Base-by-base conservation (phyloP, 257 asterid genomes). In the Haberlea rhodopensis region DNA sequence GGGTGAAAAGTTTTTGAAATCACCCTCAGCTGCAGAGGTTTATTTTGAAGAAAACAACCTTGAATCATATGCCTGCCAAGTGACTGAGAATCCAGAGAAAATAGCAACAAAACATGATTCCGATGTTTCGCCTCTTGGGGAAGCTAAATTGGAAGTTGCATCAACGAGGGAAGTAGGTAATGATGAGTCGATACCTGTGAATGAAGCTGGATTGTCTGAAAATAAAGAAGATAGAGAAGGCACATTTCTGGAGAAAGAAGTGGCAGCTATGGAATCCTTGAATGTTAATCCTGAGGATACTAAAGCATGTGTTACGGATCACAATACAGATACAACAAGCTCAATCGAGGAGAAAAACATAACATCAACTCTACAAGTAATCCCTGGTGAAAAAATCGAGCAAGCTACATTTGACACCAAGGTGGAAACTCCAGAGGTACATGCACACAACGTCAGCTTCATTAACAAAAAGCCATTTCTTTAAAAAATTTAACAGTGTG, bases 1-100 rank as follows among this genome's bases (percentile, higher is more conserved):
- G 80, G 80, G 75, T n/a, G 79, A 64, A 52, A 55, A 56, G 60
- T 70, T 75, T 81, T 78, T 70, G 46, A 49, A 6, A 66, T 16
- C 79, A 37, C 67, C 70, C 75, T 75, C 75, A 13, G 56, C 10
- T 60, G 66, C 31, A 29, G 63, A 78, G 72, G 75, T 26, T 71
- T 66, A 53, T 51, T 31, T 53, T 45, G 78, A 66, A 54, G 73
- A 23, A 45, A 63, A 60, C 48, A 27, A 61, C 31, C 49, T 16
- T 62, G 28, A 62, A 53, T 28, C 74, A 53, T 37, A 66, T 19
- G 58, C 71, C 54, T 29, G 43, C 61, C 27, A 70, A 60, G 73
- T 31, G 26, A 53, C 48, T 25, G 80, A 65, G 77, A 55, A 55
- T 27, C 62, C 69, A 49, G 54, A 54, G 46, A 61, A 70, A 37